These are phyloP conservation scores for Dryas octopetala DNA, from an alignment of 306 rosid species.

Conservation along the genomic window DNA sequence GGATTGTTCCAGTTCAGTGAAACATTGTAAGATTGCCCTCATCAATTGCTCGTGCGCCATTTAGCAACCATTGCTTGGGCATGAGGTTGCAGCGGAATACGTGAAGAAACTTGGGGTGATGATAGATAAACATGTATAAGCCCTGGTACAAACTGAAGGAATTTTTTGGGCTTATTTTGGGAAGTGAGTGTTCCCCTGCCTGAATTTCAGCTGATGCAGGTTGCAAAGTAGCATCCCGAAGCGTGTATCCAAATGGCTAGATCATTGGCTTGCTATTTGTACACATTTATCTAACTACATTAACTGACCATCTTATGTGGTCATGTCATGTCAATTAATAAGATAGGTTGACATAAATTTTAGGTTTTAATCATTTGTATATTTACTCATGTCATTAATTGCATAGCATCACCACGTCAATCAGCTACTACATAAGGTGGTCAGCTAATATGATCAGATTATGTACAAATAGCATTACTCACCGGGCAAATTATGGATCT, in stretches of 20 bases:
- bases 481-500: constrained; percentile 79
- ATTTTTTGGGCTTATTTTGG: constrained; percentile 83
- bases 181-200: constrained; percentile 85
- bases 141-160: constrained; percentile 79
- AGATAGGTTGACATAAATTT: too few relatives aligned
- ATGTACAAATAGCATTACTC: neutral
- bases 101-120: constrained; percentile 62
- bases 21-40: constrained; percentile 85
- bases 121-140: constrained; percentile 53
- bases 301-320: too few relatives aligned
- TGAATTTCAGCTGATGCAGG: constrained; percentile 93
- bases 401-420: too few relatives aligned
- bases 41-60: constrained; percentile 85
- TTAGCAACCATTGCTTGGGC: constrained; percentile 76
- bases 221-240: constrained; percentile 82
- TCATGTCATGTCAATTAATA: too few relatives aligned
- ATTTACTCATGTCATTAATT: too few relatives aligned
- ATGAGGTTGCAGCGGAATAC: constrained; percentile 74
- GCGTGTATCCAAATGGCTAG: constrained; percentile 78
- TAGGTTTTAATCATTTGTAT: too few relatives aligned
- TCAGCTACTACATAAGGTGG: too few relatives aligned
- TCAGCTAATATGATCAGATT: too few relatives aligned
- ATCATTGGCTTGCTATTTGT: constrained; percentile 47
- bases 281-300: too few relatives aligned
- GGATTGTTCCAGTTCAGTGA: constrained; percentile 67